Percentiles rank a stretch among this genome's conserved stretches.
Evolutionary conservation across 2,329 filamentous ascomycete genomes (phyloP).

Genomic region (Aureobasidium subglaciale): DNA sequence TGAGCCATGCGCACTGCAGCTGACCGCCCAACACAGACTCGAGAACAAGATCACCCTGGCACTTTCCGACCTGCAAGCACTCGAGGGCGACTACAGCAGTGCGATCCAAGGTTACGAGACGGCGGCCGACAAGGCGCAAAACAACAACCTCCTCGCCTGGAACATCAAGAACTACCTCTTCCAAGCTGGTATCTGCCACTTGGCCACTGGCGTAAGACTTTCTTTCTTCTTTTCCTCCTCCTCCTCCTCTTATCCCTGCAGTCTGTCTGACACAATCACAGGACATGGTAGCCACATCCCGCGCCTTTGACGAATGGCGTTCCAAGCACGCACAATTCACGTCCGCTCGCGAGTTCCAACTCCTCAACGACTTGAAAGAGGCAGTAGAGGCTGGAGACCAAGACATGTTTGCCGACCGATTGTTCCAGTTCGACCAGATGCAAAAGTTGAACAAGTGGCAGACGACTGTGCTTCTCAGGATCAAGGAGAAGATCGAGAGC

Average conservation of each 20-base stretch:
- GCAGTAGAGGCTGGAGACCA: constrained; percentile 71
- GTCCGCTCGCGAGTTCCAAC: constrained; percentile 70
- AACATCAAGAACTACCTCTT: constrained; percentile 93
- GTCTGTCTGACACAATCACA: too few species aligned
- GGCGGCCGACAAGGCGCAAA: constrained; percentile 66
- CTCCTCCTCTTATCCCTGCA: too few species aligned
- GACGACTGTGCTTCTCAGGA: constrained; percentile 71
- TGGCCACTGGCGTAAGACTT: constrained; percentile 50
- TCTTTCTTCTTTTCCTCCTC: neutral
- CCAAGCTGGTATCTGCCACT: constrained; percentile 86
- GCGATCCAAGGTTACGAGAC: constrained; percentile 77
- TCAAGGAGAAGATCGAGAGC: constrained; percentile 78
- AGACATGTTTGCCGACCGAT: constrained; percentile 75
- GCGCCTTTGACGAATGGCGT: constrained; percentile 74
- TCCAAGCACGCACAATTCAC: constrained; percentile 73
- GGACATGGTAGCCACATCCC: constrained; percentile 71
- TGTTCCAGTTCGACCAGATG: constrained; percentile 85
- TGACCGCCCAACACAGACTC: constrained; percentile 45
- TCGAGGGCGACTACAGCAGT: constrained; percentile 78
- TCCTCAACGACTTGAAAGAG: constrained; percentile 69
- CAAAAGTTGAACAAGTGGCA: constrained; percentile 97
- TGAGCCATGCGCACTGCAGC: too few species aligned
- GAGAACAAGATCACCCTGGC: constrained; percentile 94
- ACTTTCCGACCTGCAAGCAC: constrained; percentile 76
- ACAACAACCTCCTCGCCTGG: constrained; percentile 90